These are phyloP conservation scores for Acacia pycnantha DNA, from an alignment of 331 rosid genomes.

Conservation along the genomic window DNA sequence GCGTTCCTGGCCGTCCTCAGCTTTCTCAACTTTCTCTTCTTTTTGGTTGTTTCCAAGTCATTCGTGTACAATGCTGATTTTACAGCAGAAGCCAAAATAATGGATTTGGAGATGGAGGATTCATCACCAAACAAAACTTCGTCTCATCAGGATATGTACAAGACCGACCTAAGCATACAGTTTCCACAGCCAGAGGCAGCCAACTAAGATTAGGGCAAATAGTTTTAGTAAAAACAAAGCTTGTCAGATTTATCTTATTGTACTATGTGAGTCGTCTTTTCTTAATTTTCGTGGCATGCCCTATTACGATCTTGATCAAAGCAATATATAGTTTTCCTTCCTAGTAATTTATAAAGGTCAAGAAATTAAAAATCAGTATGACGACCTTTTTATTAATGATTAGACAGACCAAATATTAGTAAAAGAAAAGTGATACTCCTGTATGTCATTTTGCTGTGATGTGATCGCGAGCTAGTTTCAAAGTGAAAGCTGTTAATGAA, in stretches of 20 bases:
- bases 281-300: neutral
- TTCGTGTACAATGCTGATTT: conserved; percentile 59
- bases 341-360: neutral
- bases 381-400: neutral
- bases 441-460: neutral
- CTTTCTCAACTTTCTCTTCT: conserved; percentile 63
- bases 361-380: neutral
- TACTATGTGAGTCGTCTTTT: neutral
- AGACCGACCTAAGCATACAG: conserved; percentile 20
- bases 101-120: conserved; percentile 25
- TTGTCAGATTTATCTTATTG: neutral
- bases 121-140: conserved; percentile 5
- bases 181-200: conserved; percentile 4
- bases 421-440: neutral
- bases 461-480: neutral
- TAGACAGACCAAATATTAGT: neutral
- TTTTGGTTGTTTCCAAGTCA: conserved; percentile 55
- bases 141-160: neutral
- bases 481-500: neutral
- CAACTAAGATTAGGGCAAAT: conserved; percentile 9
- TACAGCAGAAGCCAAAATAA: conserved; percentile 29
- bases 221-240: neutral
- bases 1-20: conserved; percentile 59
- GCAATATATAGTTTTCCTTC: neutral
- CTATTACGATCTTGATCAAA: neutral